phyloP scores from a whole-genome alignment of 192 early-diverging fungal genomes.

The Diversispora epigaea region DNA sequence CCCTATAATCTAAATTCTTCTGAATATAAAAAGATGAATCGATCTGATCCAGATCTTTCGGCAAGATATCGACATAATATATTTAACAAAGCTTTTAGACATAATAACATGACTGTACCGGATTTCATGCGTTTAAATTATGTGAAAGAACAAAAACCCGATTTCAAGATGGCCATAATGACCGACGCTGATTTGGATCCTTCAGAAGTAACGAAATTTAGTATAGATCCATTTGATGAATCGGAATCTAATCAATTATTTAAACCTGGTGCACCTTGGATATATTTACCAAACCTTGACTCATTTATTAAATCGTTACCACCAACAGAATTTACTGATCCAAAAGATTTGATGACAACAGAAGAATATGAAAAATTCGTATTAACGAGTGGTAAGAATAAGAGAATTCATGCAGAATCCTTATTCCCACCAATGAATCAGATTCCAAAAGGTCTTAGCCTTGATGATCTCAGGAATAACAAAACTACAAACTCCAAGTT shows the following conservation, averaged over 20 bases:
- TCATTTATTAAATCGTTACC: conserved; percentile 15
- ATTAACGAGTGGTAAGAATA: background rate
- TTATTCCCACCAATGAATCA: conserved; percentile 43
- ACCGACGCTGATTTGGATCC: background rate
- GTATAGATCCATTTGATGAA: conserved; percentile 24
- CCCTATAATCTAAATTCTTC: conserved; percentile 12
- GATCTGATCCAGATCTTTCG: conserved; percentile 19
- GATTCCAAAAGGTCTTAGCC: conserved; percentile 32
- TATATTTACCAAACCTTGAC: conserved; percentile 23
- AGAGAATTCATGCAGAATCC: conserved; percentile 4
- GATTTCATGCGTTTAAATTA: background rate
- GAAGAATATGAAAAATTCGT: conserved; percentile 24
- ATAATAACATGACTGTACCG: conserved; percentile 18
- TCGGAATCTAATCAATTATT: conserved; percentile 24
- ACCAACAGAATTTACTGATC: conserved; percentile 13
- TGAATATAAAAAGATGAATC: conserved; percentile 17
- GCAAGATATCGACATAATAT: background rate
- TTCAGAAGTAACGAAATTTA: conserved; percentile 23
- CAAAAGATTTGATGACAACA: conserved; percentile 28
- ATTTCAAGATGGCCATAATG: background rate
- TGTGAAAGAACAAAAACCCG: background rate
- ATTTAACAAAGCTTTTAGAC: conserved; percentile 1
- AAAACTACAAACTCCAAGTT: conserved; percentile 38
- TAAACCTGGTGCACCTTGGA: conserved; percentile 27
- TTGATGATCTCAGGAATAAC: conserved; percentile 38